phyloP scores from a whole-genome alignment of 495 filamentous ascomycete genomes.

The Daldinia grandis region DNA sequence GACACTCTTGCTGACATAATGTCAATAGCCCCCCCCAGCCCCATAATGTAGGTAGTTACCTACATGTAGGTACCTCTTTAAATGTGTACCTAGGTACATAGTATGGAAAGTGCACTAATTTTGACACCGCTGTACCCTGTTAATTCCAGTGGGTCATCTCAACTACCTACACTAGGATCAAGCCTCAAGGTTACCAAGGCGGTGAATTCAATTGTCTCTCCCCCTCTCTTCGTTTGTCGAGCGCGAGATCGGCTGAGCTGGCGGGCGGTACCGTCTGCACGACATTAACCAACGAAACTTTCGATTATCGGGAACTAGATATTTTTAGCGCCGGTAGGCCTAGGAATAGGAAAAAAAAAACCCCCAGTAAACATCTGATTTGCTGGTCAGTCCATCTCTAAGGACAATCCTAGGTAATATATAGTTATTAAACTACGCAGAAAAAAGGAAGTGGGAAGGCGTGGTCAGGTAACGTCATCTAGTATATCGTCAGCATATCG shows the following conservation, averaged over 20 bases:
- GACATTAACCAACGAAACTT: constrained; percentile 25
- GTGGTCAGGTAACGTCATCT: not conserved
- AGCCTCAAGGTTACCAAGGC: not conserved
- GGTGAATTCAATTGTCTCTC: constrained; percentile 14
- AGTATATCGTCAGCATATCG: not conserved
- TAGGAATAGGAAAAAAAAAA: not conserved
- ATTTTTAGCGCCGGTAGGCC: not conserved
- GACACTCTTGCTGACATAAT: too few relatives aligned
- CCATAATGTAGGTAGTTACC: too few relatives aligned
- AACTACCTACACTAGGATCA: not conserved
- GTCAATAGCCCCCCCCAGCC: too few relatives aligned
- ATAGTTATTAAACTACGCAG: not conserved
- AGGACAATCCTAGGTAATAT: not conserved
- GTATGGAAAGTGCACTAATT: not conserved
- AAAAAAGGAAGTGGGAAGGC: not conserved
- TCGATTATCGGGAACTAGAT: constrained; percentile 9
- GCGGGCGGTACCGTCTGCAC: constrained; percentile 26
- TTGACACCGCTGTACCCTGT: constrained; percentile 21
- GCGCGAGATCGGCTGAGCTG: constrained; percentile 18
- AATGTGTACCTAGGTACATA: too few relatives aligned
- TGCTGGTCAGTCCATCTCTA: not conserved
- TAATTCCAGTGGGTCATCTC: constrained; percentile 5
- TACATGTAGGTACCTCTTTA: too few relatives aligned
- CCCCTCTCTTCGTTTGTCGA: not conserved
- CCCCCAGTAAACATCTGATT: not conserved